phyloP scores from a whole-genome alignment of 2,329 filamentous ascomycete genomes.

The Fusarium secorum region DNA sequence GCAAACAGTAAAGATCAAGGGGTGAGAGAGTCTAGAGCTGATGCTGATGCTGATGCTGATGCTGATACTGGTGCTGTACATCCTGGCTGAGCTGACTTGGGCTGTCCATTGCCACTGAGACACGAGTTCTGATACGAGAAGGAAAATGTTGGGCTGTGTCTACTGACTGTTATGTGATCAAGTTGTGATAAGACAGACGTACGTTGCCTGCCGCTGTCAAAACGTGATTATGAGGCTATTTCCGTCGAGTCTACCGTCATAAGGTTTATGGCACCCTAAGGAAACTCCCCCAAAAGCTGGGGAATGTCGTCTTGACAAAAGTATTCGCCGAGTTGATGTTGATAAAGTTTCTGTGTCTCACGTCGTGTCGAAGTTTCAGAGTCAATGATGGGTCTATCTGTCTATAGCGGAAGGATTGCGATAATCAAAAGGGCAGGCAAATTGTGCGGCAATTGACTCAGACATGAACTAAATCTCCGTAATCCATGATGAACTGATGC shows the following conservation, averaged over 20 bases:
- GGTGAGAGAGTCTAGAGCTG: not conserved
- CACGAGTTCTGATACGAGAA: not conserved
- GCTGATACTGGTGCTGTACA: not conserved
- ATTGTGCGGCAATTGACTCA: conserved; percentile 5
- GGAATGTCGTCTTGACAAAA: not conserved
- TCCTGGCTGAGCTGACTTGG: not conserved
- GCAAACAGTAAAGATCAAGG: not conserved
- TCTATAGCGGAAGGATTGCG: not conserved
- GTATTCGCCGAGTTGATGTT: not conserved
- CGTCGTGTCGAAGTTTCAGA: not conserved
- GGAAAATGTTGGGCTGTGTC: not conserved
- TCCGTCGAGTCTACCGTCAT: not conserved
- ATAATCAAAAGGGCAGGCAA: conserved; percentile 3
- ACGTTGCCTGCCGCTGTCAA: conserved; percentile 2
- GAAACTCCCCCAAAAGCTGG: not conserved
- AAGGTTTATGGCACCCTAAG: conserved; percentile 1
- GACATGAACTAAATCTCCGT: not conserved
- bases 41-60: not conserved
- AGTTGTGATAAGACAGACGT: not conserved
- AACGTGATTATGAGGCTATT: conserved; percentile 4
- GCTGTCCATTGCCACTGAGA: not conserved
- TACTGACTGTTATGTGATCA: not conserved
- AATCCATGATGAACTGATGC: not conserved
- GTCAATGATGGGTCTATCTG: not conserved
- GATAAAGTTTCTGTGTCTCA: not conserved